Base-by-base conservation (phyloP, 768 basidiomycete species). In the Leccinum incarnatum region DNA sequence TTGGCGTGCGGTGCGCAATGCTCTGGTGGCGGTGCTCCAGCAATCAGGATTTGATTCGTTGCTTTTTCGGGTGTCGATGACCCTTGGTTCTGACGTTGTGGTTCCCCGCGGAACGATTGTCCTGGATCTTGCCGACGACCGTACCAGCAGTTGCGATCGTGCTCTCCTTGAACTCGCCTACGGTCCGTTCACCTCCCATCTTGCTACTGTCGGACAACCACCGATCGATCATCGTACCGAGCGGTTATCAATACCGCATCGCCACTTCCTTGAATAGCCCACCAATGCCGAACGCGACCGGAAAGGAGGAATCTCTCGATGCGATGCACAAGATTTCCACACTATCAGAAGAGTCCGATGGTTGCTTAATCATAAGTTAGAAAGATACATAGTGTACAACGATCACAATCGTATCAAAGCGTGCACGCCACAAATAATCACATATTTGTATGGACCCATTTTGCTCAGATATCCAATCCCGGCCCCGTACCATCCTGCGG, bases 381-480 rank as follows among this genome's bases (percentile, higher is more conserved):
- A 19, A 36, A 48, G 15, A 42, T 23, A 52, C n/a, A 32, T 51
- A 57, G 32, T 50, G 4, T 58, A 66, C 64, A 55, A 27, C 14
- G 21, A n/a, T 15, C 37, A 27, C 10, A 9, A 29, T 12, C 10
- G 1, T n/a, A 58, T 15, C 23, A 53, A 51, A 56, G 30, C 29
- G 9, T 40, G 25, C 19, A 51, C 27, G 10, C 9, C 29, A 11
- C 5, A 40, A 1, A 40, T 46, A 5, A 12, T 23, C 14, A 21
- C 29, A 17, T 17, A 15, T 1, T 32, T 27, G 8, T 19, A 1
- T 25, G 19, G 12, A 12, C 42, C 25, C 27, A 9, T 11, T 46
- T 21, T 67, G 9, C 56, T 65, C 42, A 72, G 50, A 64, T 40
- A 56, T 69, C 65, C 42, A 58, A 67, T 25, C 69, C 61, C 5